Percentiles rank a stretch among this genome's conserved stretches.
These are phyloP conservation scores for Panellus pusillus DNA, from an alignment of 768 basidiomycete species.

Conservation along the genomic window DNA sequence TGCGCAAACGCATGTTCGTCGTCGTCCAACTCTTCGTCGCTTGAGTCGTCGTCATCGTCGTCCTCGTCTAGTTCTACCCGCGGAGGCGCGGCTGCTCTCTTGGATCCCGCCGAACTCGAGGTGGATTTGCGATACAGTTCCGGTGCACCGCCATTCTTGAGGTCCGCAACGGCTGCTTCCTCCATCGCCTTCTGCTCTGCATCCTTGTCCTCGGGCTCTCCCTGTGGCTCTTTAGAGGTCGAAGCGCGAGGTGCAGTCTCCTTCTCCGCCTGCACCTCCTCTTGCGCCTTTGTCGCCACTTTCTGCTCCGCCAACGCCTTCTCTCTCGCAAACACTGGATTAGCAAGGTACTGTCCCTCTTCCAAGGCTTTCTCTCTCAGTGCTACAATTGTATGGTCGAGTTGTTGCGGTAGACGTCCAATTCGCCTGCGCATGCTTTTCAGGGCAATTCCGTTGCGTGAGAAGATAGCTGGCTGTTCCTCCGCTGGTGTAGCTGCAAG, in stretches of 20 bases:
- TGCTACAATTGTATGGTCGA: constrained; percentile 32
- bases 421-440: constrained; percentile 36
- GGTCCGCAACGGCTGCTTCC: constrained; percentile 14
- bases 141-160: constrained; percentile 16
- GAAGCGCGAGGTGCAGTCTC: constrained; percentile 1
- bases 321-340: constrained; percentile 8
- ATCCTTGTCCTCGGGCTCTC: constrained; percentile 1
- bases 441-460: constrained; percentile 27
- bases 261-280: constrained; percentile 1
- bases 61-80: too few species aligned
- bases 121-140: constrained; percentile 15
- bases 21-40: constrained; percentile 25
- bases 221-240: constrained; percentile 8
- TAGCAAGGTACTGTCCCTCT: constrained; percentile 20
- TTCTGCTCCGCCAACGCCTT: constrained; percentile 16
- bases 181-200: constrained; percentile 12
- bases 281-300: constrained; percentile 14
- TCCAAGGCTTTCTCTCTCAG: constrained; percentile 31
- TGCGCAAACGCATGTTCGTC: constrained; percentile 50
- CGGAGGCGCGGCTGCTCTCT: too few species aligned
- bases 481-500: constrained; percentile 14
- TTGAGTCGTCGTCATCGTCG: constrained; percentile 31
- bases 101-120: too few species aligned
- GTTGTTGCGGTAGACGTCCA: constrained; percentile 23
- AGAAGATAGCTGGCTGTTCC: constrained; percentile 31